phyloP scores from a whole-genome alignment of 768 basidiomycete genomes.

The Dictyophora rubrovolvata region DNA sequence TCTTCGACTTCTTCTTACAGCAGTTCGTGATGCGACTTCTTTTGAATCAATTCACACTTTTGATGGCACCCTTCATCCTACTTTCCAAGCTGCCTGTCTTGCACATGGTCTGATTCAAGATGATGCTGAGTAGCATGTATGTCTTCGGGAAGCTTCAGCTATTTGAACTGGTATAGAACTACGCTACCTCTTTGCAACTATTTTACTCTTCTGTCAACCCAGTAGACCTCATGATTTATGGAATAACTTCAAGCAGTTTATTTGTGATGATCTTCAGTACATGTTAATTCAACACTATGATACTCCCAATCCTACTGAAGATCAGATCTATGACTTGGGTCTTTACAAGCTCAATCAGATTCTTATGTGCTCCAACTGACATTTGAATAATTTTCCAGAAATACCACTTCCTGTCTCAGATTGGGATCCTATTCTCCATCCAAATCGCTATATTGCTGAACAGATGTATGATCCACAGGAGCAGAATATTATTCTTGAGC shows the following conservation, averaged over 20 bases:
- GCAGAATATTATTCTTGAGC: background rate
- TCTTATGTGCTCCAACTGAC: constrained; percentile 11
- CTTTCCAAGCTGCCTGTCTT: constrained; percentile 33
- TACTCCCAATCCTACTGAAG: background rate
- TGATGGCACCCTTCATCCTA: constrained; percentile 12
- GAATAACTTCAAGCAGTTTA: background rate
- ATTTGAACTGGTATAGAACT: constrained; percentile 30
- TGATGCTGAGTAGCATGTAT: constrained; percentile 30
- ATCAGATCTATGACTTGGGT: background rate
- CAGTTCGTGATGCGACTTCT: constrained; percentile 26
- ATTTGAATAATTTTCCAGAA: too few species aligned
- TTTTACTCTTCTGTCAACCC: constrained; percentile 24
- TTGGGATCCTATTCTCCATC: constrained; percentile 1
- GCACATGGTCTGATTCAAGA: constrained; percentile 32
- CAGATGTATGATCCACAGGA: constrained; percentile 10
- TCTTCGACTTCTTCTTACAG: constrained; percentile 29
- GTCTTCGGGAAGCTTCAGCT: constrained; percentile 28
- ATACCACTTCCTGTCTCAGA: too few species aligned
- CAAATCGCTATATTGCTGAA: constrained; percentile 12
- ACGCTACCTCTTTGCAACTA: constrained; percentile 29
- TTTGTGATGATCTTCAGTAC: background rate
- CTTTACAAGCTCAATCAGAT: constrained; percentile 29
- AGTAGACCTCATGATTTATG: constrained; percentile 2
- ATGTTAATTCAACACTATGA: background rate
- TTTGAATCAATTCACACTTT: constrained; percentile 15